A percentile compares a stretch with the other conserved stretches of the same genome.
phyloP scores from a whole-genome alignment of 495 filamentous ascomycete species.

The Poronia punctata region DNA sequence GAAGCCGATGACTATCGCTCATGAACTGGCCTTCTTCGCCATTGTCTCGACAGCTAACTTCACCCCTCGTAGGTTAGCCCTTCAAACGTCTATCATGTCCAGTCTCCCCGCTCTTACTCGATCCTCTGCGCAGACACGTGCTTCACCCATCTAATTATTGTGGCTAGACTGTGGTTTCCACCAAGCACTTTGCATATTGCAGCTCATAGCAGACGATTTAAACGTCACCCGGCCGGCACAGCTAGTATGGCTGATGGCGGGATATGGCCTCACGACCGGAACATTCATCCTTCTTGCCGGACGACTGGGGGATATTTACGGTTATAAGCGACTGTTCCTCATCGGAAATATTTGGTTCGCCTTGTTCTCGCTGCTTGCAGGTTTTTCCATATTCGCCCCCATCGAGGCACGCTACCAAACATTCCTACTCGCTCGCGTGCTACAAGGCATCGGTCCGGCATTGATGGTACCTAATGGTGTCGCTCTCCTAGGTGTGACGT shows the following conservation, averaged over 20 bases:
- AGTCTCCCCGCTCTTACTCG: not conserved
- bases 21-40: conserved; percentile 22
- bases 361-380: conserved; percentile 56
- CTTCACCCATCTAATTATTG: conserved; percentile 1
- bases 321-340: conserved; percentile 59
- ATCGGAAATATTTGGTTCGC: conserved; percentile 57
- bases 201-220: conserved; percentile 41
- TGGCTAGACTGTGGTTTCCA: conserved; percentile 25
- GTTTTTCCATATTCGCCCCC: conserved; percentile 35
- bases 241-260: conserved; percentile 47
- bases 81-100: not conserved
- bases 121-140: not conserved
- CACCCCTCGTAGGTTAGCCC: conserved; percentile 21
- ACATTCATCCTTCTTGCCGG: conserved; percentile 64
- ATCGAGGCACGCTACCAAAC: conserved; percentile 35
- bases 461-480: conserved; percentile 57
- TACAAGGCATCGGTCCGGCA: conserved; percentile 58
- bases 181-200: conserved; percentile 25
- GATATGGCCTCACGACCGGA: conserved; percentile 57
- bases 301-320: conserved; percentile 59
- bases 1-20: conserved; percentile 20
- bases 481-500: conserved; percentile 53
- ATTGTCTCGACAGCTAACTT: conserved; percentile 26
- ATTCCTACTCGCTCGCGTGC: conserved; percentile 52
- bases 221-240: conserved; percentile 31